Percentiles rank a stretch among this genome's conserved stretches.
Evolutionary conservation across 257 asterid genomes (phyloP).

Genomic region (Solanum virginianum): DNA sequence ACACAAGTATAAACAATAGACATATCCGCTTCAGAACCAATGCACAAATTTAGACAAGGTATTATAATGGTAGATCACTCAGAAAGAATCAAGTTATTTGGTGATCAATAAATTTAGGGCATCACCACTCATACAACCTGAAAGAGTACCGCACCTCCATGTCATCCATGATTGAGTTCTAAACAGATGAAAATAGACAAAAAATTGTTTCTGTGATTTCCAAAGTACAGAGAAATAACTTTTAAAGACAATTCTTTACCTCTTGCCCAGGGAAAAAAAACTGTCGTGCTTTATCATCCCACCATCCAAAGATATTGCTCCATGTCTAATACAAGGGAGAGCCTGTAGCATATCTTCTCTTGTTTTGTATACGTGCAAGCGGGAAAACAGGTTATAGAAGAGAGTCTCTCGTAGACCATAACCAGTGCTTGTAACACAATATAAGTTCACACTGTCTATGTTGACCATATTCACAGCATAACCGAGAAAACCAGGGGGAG

Average conservation of each 20-base stretch:
- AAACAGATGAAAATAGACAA: background rate
- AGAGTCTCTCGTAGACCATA: constrained; percentile 73
- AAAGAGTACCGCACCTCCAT: background rate
- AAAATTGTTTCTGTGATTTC: background rate
- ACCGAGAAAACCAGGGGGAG: constrained; percentile 81
- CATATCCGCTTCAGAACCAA: background rate
- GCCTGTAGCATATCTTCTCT: constrained; percentile 67
- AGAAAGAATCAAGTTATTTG: background rate
- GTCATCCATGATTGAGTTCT: background rate
- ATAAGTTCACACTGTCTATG: constrained; percentile 33
- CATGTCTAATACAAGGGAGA: constrained; percentile 30
- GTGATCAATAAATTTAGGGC: background rate
- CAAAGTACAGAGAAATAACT: background rate
- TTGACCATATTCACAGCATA: constrained; percentile 78
- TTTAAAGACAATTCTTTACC: constrained; percentile 33
- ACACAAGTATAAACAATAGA: background rate
- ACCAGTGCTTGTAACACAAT: constrained; percentile 22
- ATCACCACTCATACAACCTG: background rate
- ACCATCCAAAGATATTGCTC: constrained; percentile 87
- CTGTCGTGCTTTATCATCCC: constrained; percentile 45
- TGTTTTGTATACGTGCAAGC: constrained; percentile 66
- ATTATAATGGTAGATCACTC: background rate
- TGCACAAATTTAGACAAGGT: background rate
- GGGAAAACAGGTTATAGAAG: constrained; percentile 59
- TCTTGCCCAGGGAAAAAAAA: constrained; percentile 33